phyloP scores from a whole-genome alignment of 768 basidiomycete species.

The Hortiboletus campestris region DNA sequence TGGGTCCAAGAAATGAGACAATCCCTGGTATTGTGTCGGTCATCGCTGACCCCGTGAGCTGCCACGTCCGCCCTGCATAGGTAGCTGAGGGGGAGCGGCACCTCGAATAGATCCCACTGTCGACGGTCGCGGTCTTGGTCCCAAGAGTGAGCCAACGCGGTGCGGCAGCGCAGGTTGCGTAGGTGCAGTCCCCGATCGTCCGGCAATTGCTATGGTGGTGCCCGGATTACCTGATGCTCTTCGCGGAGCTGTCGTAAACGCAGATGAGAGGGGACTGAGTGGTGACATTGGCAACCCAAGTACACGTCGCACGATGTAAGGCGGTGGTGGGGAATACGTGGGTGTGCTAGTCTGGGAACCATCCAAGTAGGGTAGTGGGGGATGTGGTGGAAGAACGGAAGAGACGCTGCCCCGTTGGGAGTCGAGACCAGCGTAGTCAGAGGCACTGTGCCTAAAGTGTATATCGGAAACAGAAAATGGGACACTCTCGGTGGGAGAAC shows the following conservation, averaged over 20 bases:
- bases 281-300: conserved; percentile 29
- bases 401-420: conserved; percentile 34
- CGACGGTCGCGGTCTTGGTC: conserved; percentile 29
- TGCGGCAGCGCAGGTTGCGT: not conserved
- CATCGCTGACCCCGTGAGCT: conserved; percentile 16
- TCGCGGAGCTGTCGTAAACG: not conserved
- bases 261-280: conserved; percentile 11
- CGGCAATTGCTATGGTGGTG: not conserved
- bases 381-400: conserved; percentile 43
- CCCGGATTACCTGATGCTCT: not conserved
- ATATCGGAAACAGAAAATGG: conserved; percentile 56
- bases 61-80: conserved; percentile 32
- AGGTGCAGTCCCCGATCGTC: conserved; percentile 10
- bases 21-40: not conserved
- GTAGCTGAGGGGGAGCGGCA: conserved; percentile 25
- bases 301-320: conserved; percentile 33
- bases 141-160: conserved; percentile 27
- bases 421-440: conserved; percentile 30
- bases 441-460: conserved; percentile 44
- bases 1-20: conserved; percentile 21
- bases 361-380: conserved; percentile 35
- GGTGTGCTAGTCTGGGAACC: conserved; percentile 19
- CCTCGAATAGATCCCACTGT: conserved; percentile 20
- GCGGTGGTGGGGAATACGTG: conserved; percentile 21
- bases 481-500: conserved; percentile 57